A percentile compares a stretch with the other conserved stretches of the same genome.
phyloP scores from a whole-genome alignment of 306 rosid species.

The Gillenia trifoliata region DNA sequence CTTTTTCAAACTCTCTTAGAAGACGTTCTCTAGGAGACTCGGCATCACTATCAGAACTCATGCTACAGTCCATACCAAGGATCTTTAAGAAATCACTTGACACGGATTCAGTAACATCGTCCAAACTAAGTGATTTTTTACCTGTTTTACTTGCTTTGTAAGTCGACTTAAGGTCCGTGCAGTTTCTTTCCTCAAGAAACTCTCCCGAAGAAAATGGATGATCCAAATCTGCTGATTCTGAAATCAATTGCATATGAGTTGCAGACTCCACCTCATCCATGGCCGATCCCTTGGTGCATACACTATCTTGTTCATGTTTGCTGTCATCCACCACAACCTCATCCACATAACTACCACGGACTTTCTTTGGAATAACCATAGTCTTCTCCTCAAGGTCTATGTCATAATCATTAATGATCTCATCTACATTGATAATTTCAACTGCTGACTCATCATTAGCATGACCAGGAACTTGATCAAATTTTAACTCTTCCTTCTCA shows the following conservation, averaged over 20 bases:
- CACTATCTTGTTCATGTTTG: slow-evolving; percentile 23
- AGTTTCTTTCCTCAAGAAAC: slow-evolving; percentile 23
- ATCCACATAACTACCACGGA: slow-evolving; percentile 16
- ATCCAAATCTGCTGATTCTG: slow-evolving; percentile 15
- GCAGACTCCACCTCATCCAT: slow-evolving; percentile 26
- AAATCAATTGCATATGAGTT: slow-evolving; percentile 15
- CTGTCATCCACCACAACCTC: slow-evolving; percentile 16
- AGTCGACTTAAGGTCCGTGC: slow-evolving; percentile 25
- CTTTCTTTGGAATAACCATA: slow-evolving; percentile 23
- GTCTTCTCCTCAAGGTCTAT: slow-evolving; percentile 22
- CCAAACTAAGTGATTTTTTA: slow-evolving; percentile 47
- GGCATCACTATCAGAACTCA: slow-evolving; percentile 40
- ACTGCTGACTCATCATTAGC: slow-evolving; percentile 28
- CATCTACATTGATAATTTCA: slow-evolving; percentile 42
- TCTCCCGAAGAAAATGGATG: slow-evolving; percentile 11
- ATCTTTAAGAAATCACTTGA: slow-evolving; percentile 62
- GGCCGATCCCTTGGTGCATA: slow-evolving; percentile 24
- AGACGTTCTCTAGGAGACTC: slow-evolving; percentile 75
- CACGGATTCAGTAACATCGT: slow-evolving; percentile 52
- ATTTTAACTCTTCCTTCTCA: slow-evolving; percentile 31
- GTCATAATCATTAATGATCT: slow-evolving; percentile 41
- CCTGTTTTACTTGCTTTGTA: slow-evolving; percentile 29
- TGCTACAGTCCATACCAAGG: slow-evolving; percentile 36
- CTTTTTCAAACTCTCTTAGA: slow-evolving; percentile 66
- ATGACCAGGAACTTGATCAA: slow-evolving; percentile 32